A percentile compares a stretch with the other conserved stretches of the same genome.
Conservation (phyloP, 352 stramenopile genomes). For the Phytophthora macrochlamydospora region DNA sequence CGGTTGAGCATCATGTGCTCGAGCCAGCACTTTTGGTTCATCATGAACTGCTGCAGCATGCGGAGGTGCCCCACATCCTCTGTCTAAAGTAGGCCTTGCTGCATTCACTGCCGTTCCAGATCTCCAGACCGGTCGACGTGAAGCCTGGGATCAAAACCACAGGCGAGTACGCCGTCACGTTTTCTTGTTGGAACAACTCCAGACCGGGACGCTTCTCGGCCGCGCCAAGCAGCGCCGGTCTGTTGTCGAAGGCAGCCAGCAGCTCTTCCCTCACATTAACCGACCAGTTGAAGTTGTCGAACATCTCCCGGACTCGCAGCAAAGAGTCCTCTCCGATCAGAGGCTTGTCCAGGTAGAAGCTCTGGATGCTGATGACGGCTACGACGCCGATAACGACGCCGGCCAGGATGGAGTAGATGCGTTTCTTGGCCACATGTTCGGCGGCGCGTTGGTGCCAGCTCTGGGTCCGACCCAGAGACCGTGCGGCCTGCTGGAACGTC, state of each 20-base stretch:
- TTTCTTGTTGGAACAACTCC: conserved; percentile 48
- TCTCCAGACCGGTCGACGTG: conserved; percentile 93
- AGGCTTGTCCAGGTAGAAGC: conserved; percentile 53
- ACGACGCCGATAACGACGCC: conserved; percentile 64
- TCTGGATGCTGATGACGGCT: conserved; percentile 51
- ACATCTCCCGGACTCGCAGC: conserved; percentile 57
- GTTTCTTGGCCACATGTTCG: conserved; percentile 62
- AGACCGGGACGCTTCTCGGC: conserved; percentile 53
- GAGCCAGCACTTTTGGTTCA: conserved; percentile 92
- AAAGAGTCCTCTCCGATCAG: conserved; percentile 60
- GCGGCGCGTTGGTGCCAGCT: conserved; percentile 64
- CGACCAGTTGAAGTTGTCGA: conserved; percentile 71
- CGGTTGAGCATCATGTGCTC: conserved; percentile 93
- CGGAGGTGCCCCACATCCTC: conserved; percentile 92
- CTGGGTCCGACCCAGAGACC: conserved; percentile 42
- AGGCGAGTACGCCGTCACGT: conserved; percentile 63
- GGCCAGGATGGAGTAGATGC: conserved; percentile 71
- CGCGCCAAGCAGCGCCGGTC: conserved; percentile 42
- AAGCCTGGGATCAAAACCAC: conserved; percentile 95
- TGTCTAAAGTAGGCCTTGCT: conserved; percentile 90
- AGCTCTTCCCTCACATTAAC: conserved; percentile 73
- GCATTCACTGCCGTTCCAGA: conserved; percentile 93
- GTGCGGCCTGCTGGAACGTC: conserved; percentile 23
- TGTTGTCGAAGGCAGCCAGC: conserved; percentile 62
- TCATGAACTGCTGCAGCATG: conserved; percentile 90